A percentile compares a stretch with the other conserved stretches of the same genome.
Evolutionary conservation across 2,329 filamentous ascomycete genomes (phyloP).

Genomic region (Diaporthe citriasiana): DNA sequence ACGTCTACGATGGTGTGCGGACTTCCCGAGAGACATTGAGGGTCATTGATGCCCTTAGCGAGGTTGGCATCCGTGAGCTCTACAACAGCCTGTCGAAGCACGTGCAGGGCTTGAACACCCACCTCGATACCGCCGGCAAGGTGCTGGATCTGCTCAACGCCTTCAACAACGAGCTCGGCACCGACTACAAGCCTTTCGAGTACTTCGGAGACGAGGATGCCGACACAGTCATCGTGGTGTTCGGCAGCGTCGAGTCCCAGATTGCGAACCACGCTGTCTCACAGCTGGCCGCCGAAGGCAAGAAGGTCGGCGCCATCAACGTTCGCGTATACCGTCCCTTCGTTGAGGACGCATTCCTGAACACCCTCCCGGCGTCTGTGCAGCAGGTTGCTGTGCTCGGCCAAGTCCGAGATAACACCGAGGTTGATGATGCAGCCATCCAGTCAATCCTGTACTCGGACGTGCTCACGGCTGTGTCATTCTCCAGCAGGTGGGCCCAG

Average conservation of each 20-base stretch:
- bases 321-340: conserved; percentile 97
- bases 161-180: conserved; percentile 93
- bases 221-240: conserved; percentile 88
- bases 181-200: conserved; percentile 93
- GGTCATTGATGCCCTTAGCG: conserved; percentile 79
- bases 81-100: conserved; percentile 77
- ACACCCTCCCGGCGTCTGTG: conserved; percentile 80
- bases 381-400: conserved; percentile 87
- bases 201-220: conserved; percentile 88
- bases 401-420: conserved; percentile 82
- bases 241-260: conserved; percentile 92
- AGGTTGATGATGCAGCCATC: conserved; percentile 80
- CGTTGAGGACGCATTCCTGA: conserved; percentile 92
- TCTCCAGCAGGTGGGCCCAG: conserved; percentile 76
- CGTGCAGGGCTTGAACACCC: conserved; percentile 73
- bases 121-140: conserved; percentile 80
- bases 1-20: conserved; percentile 83
- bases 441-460: conserved; percentile 94
- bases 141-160: conserved; percentile 77
- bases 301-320: conserved; percentile 88
- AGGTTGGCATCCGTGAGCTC: conserved; percentile 71
- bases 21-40: conserved; percentile 80
- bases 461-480: conserved; percentile 86
- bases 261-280: conserved; percentile 85
- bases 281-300: conserved; percentile 78